phyloP scores from a whole-genome alignment of 192 early-diverging fungal species.

The Backusella psychrophila region DNA sequence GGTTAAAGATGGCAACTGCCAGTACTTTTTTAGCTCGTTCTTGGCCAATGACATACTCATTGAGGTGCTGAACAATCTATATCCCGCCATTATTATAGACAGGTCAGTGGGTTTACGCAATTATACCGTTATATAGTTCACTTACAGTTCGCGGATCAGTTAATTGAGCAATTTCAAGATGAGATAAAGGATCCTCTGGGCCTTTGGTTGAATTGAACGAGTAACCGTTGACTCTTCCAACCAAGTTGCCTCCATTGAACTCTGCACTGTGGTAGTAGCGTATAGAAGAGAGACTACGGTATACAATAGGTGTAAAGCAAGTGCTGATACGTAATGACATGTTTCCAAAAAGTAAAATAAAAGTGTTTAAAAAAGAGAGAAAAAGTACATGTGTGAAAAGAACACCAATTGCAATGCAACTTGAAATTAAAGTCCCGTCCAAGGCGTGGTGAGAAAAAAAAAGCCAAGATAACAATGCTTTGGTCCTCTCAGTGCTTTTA shows the following conservation, averaged over 20 bases:
- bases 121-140: background rate
- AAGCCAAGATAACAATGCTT: too few species aligned
- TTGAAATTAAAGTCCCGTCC: background rate
- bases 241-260: background rate
- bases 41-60: slow-evolving; percentile 89
- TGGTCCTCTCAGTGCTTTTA: too few species aligned
- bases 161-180: slow-evolving; percentile 3
- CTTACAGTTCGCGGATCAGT: slow-evolving; percentile 16
- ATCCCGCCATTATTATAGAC: background rate
- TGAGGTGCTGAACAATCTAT: slow-evolving; percentile 74
- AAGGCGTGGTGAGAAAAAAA: background rate
- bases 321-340: background rate
- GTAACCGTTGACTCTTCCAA: background rate
- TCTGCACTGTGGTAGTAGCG: background rate
- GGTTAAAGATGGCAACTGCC: slow-evolving; percentile 84
- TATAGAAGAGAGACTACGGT: background rate
- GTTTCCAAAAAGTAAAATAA: background rate
- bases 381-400: background rate
- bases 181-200: slow-evolving; percentile 4
- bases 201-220: background rate
- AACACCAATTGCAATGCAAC: background rate
- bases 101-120: background rate
- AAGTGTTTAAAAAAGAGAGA: background rate
- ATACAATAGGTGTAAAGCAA: background rate
- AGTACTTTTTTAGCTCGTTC: slow-evolving; percentile 79